Conservation (phyloP, 2,329 filamentous ascomycete species). For the Colletotrichum tofieldiae region DNA sequence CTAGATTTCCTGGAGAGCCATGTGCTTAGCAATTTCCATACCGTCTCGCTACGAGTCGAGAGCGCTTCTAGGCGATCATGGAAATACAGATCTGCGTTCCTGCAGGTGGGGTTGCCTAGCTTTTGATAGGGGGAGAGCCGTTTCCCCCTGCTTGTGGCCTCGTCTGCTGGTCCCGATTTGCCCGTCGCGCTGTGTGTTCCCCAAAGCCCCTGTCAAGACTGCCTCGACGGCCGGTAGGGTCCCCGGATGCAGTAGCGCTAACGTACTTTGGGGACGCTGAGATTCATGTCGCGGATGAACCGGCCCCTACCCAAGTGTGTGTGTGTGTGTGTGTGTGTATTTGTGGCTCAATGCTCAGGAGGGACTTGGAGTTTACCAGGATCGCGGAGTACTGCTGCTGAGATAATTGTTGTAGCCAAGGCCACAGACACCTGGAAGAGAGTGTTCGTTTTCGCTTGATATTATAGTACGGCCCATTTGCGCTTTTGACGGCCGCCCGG, state of each 20-base stretch:
- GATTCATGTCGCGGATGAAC: not conserved
- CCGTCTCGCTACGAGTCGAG: not conserved
- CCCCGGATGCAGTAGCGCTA: no score
- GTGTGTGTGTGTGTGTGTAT: not conserved
- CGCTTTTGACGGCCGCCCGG: no score
- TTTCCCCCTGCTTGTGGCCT: not conserved
- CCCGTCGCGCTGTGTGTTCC: no score
- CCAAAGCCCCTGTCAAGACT: not conserved
- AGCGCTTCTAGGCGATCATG: not conserved
- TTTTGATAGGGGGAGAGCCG: not conserved
- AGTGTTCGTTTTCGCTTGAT: no score
- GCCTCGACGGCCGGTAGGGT: not conserved
- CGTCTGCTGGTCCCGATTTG: not conserved
- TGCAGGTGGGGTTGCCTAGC: constrained; percentile 4
- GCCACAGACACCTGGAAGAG: not conserved
- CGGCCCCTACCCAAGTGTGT: not conserved
- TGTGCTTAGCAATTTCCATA: not conserved
- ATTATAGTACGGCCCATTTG: not conserved
- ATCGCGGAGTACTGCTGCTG: not conserved
- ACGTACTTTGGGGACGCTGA: not conserved
- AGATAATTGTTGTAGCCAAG: not conserved
- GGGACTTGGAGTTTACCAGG: not conserved
- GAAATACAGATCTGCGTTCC: constrained; percentile 14
- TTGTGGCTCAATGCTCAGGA: not conserved
- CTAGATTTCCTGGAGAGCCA: no score